These are phyloP conservation scores for Tephrocybe sp. DNA, from an alignment of 768 basidiomycete genomes.

Conservation along the genomic window DNA sequence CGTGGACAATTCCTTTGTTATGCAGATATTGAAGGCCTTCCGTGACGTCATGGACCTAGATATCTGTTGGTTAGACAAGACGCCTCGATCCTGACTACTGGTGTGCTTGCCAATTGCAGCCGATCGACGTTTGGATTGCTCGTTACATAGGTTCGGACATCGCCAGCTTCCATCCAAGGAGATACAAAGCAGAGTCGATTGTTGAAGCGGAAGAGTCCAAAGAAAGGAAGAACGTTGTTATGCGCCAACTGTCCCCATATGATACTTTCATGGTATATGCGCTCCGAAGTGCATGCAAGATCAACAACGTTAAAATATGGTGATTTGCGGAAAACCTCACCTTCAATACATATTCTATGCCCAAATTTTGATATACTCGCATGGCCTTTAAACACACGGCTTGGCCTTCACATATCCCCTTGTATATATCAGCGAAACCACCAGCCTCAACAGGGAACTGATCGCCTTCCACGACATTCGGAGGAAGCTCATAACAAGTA, in stretches of 20 bases:
- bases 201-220: background rate
- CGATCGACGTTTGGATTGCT: background rate
- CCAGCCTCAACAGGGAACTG: background rate
- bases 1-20: background rate
- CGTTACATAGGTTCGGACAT: background rate
- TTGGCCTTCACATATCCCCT: background rate
- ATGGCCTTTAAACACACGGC: background rate
- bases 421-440: background rate
- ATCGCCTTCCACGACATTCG: background rate
- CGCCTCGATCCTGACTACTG: too few relatives aligned
- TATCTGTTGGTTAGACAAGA: too few relatives aligned
- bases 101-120: background rate
- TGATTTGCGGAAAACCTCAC: too few relatives aligned
- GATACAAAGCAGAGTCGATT: background rate
- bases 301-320: background rate
- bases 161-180: constrained; percentile 2
- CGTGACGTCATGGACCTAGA: background rate
- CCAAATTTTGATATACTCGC: background rate
- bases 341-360: background rate
- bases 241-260: constrained; percentile 2
- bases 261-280: background rate
- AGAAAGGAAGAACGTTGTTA: background rate
- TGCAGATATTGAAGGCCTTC: background rate
- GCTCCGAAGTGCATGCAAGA: background rate
- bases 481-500: background rate